A percentile compares a stretch with the other conserved stretches of the same genome.
phyloP scores from a whole-genome alignment of 306 rosid genomes.

The Betula pendula region DNA sequence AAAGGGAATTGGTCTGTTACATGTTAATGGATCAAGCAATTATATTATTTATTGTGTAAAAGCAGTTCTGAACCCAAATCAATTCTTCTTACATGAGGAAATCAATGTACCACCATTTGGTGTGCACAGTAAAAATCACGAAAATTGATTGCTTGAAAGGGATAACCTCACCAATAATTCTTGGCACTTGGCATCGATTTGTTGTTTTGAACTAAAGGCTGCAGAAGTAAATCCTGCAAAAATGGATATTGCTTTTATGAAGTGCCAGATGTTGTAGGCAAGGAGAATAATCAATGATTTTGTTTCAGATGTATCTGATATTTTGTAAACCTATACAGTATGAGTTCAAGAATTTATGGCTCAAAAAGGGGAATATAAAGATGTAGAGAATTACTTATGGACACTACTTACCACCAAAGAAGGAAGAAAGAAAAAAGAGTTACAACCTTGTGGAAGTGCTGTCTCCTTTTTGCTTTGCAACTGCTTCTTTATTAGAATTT shows the following conservation, averaged over 20 bases:
- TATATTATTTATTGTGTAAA: not conserved
- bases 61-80: not conserved
- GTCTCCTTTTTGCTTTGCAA: slow-evolving; percentile 9
- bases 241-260: not conserved
- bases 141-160: not conserved
- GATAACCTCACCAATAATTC: not conserved
- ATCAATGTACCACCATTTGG: not conserved
- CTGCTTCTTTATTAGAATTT: not conserved
- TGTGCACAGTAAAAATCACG: not conserved
- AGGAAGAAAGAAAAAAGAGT: not conserved
- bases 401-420: not conserved
- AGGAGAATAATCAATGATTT: not conserved
- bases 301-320: not conserved
- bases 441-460: not conserved
- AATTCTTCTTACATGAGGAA: not conserved
- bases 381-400: not conserved
- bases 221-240: not conserved
- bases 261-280: not conserved
- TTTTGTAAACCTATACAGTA: not conserved
- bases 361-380: not conserved
- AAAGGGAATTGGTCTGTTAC: not conserved
- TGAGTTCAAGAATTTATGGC: too few species aligned
- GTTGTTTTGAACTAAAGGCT: not conserved
- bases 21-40: not conserved
- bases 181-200: not conserved